Evolutionary conservation across 768 basidiomycete genomes (phyloP).

Genomic region (Auriscalpium orientale): DNA sequence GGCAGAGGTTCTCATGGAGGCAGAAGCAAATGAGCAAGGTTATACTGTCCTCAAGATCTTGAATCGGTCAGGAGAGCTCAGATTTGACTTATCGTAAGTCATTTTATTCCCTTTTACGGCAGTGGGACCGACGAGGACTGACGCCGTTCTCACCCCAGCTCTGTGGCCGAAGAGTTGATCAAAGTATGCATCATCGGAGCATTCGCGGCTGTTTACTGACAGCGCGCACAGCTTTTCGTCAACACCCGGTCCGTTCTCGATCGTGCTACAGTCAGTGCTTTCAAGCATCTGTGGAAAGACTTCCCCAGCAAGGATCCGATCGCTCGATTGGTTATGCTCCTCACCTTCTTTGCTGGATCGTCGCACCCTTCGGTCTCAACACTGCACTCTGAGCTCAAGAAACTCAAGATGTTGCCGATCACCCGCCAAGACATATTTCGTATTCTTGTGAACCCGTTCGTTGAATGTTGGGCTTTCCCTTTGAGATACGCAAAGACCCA

Average conservation of each 20-base stretch:
- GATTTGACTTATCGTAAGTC: conserved; percentile 61
- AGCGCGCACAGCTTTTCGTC: conserved; percentile 51
- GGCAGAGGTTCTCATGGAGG: conserved; percentile 77
- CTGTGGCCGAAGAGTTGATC: conserved; percentile 56
- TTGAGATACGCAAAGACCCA: conserved; percentile 39
- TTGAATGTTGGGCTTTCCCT: conserved; percentile 43
- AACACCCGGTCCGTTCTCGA: conserved; percentile 60
- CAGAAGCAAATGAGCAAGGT: conserved; percentile 59
- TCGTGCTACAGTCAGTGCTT: conserved; percentile 37
- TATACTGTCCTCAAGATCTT: conserved; percentile 63
- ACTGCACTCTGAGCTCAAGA: conserved; percentile 42
- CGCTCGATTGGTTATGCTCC: conserved; percentile 67
- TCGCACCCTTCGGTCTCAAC: conserved; percentile 6
- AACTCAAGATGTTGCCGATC: conserved; percentile 47
- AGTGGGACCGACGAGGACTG: background rate
- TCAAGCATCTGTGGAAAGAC: conserved; percentile 58
- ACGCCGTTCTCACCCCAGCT: conserved; percentile 20
- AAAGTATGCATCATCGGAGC: conserved; percentile 36
- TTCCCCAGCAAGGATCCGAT: conserved; percentile 54
- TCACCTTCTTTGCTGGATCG: conserved; percentile 46
- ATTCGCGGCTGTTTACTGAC: background rate
- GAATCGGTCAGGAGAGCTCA: conserved; percentile 54
- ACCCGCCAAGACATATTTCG: conserved; percentile 52
- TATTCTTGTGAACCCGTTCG: conserved; percentile 62
- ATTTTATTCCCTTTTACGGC: background rate